Base-by-base conservation (phyloP, 179 eudicot species). In the Nepenthes alata region DNA sequence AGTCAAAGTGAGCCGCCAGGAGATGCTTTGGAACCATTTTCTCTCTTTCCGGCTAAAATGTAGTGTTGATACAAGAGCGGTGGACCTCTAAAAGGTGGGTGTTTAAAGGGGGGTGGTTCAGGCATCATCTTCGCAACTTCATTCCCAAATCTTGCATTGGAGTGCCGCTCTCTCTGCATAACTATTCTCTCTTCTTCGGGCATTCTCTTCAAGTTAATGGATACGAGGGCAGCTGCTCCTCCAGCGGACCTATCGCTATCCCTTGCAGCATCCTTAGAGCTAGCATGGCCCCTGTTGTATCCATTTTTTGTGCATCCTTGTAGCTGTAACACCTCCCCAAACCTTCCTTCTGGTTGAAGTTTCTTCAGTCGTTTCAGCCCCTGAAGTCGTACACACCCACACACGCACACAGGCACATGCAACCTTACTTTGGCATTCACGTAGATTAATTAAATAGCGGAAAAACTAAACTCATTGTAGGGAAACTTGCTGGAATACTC, bases 331-430 rank as follows among this genome's bases (percentile, higher is more conserved):
- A 35, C 12, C 55, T 68, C 83, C 68, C 72, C 74, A 63, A 37
- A 36, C 47, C 68, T 71, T 67, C 74, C 74, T 60, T 60, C 89
- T 9, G 76, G 55, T 66, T 70, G 78, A 45, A 60, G 64, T 84
- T 80, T 87, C 79, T 82, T 87, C 67, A 87, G 65, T 47, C 94
- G 75, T 66, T 83, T 83, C 44, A 78, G 74, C 64, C 88, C 95
- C 97, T 89, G 85, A 45, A 74, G 14, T 64, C 35, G 58, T 47
- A 71, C 57, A 50, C 11, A 13, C 45, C 50, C 7, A 55, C 36
- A 15, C 37, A 13, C 5, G 11, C 11, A 3, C 7, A 51, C 13
- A 51, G 55, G 0, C 5, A 14, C 10, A 51, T 11, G 55, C 16
- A 14, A 11, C 11, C 25, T 25, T 25, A 25, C 25, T 25, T 25